Base-by-base conservation (phyloP, 164 flowering plant genomes). In the Stephania japonica region DNA sequence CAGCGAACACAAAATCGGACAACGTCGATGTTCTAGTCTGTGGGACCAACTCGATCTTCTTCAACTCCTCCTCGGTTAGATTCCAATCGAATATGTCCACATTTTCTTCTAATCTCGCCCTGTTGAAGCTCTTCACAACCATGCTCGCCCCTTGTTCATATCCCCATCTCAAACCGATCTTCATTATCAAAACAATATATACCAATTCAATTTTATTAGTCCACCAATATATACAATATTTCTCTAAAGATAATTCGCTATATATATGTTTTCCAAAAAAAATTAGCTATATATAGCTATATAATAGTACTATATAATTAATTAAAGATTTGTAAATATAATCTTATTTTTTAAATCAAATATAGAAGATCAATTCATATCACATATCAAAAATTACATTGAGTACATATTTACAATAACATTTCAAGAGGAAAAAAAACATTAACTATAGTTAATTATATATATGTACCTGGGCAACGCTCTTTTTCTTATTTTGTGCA, bases 121-220 rank as follows among this genome's bases (percentile, higher is more conserved):
- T 43, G 53, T 68, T 68, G 27, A 42, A 68, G 70, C 70, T 68
- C 70, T 68, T 68, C 24, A 14, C 14, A 13, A 68, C 10, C 16
- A 42, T 19, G 21, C 9, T 42, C 25, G 42, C 56, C 8, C 53
- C 70, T 42, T 68, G 50, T 5, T 68, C 53, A 42, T 42, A 68
- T 43, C 26, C 70, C 70, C 70, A 68, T 68, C 70, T 68, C 9
- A 68, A 68, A 21, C 26, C 44, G n/a, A 68, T 43, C 70, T 68
- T 26, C 63, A 4, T 32, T 32, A 32, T 7, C 23, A 16, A 56
- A 56, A 56, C 38, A 32, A 32, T 32, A 32, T 32, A 32, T 32
- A 32, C 38, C 38, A 32, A 32, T 32, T 32, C 4, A 32, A 32
- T 32, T 32, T 32, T 32, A 32, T 32, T 32, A 32, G 3, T 32